Evolutionary conservation across 306 rosid species (phyloP).

Genomic region (Acacia crassicarpa): DNA sequence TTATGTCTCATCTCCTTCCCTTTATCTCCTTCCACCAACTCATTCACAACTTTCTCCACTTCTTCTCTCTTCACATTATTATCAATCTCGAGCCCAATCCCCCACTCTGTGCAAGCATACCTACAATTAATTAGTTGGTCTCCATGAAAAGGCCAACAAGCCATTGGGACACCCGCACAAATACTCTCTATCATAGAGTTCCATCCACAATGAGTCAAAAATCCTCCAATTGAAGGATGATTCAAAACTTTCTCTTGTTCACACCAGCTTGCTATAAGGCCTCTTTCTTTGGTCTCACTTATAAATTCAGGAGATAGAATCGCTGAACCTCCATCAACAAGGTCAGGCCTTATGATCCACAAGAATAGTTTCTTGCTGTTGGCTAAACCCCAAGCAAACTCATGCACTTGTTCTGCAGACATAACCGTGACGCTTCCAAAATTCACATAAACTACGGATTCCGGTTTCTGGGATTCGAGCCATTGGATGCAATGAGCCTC

Average conservation of each 20-base stretch:
- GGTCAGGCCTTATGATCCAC: conserved; percentile 16
- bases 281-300: background rate
- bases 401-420: background rate
- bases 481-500: background rate
- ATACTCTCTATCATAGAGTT: background rate
- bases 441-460: conserved; percentile 1
- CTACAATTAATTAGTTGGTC: background rate
- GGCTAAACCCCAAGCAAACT: conserved; percentile 2
- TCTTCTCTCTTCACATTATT: background rate
- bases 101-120: background rate
- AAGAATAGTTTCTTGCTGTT: background rate
- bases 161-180: background rate
- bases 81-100: background rate
- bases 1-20: background rate
- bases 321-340: background rate
- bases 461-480: background rate
- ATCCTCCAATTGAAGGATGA: background rate
- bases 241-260: background rate
- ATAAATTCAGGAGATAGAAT: background rate
- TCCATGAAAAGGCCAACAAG: background rate
- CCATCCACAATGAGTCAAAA: conserved; percentile 6
- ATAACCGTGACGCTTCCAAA: background rate
- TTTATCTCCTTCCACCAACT: background rate
- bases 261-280: background rate
- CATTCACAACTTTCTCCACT: background rate